Percentiles rank a stretch among this genome's conserved stretches.
phyloP scores from a whole-genome alignment of 305 asterid genomes.

The Fraxinus paxiana region DNA sequence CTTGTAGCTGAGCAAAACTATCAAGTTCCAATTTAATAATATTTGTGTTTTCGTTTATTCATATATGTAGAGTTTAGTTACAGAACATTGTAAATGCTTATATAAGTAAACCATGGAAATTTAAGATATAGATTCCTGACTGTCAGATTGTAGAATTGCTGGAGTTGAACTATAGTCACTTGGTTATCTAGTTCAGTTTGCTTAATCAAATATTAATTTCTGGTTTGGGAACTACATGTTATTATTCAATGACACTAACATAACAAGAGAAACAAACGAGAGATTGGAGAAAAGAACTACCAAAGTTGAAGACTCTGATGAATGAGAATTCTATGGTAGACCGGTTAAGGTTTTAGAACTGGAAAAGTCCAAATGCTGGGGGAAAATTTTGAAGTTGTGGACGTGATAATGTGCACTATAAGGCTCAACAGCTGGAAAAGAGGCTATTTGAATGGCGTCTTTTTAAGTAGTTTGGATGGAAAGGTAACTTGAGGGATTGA shows the following conservation, averaged over 20 bases:
- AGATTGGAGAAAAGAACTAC: background rate
- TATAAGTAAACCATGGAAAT: background rate
- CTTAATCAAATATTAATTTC: background rate
- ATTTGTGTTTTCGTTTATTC: background rate
- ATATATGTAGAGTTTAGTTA: background rate
- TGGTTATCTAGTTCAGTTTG: background rate
- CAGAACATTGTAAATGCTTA: background rate
- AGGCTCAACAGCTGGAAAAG: background rate
- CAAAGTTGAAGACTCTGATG: background rate
- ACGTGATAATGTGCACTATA: background rate
- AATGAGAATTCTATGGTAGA: background rate
- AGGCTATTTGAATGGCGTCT: background rate
- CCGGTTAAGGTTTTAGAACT: background rate
- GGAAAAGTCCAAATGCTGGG: background rate
- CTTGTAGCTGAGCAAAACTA: background rate
- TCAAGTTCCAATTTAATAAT: background rate
- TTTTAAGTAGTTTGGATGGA: background rate
- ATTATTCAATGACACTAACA: background rate
- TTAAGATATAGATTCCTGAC: background rate
- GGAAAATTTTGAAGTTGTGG: background rate
- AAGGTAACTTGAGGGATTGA: background rate
- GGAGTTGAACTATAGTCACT: background rate
- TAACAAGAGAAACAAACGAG: background rate
- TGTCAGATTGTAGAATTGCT: background rate
- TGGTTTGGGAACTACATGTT: background rate